Percentiles rank a stretch among this genome's conserved stretches.
phyloP scores from a whole-genome alignment of 1,139 yeast genomes.

The Hemisphaericaspora xylanilytica region DNA sequence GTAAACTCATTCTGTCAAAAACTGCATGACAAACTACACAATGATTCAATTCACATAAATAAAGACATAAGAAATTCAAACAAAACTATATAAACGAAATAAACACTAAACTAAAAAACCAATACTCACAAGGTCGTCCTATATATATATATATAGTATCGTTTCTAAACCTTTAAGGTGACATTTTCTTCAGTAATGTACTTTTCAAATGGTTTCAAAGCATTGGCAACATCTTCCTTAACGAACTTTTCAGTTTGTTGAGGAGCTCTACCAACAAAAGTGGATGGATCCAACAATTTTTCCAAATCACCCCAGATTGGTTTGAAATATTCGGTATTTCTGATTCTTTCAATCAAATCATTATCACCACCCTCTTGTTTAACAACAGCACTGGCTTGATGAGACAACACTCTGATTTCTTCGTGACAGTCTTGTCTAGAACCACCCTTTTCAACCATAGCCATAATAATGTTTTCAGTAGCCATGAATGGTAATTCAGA shows the following conservation, averaged over 20 bases:
- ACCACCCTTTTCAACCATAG: conserved; percentile 97
- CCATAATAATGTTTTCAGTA: conserved; percentile 98
- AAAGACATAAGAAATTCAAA: too few species aligned
- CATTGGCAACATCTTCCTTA: conserved; percentile 77
- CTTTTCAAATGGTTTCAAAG: conserved; percentile 67
- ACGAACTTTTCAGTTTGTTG: conserved; percentile 95
- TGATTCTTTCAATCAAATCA: conserved; percentile 88
- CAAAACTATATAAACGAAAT: neutral
- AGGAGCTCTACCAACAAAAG: conserved; percentile 98
- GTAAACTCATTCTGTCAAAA: too few species aligned
- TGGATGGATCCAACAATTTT: conserved; percentile 77
- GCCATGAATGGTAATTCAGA: conserved; percentile 99
- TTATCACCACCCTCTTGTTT: conserved; percentile 99
- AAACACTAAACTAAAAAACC: neutral
- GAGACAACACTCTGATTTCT: conserved; percentile 93
- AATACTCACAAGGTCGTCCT: neutral
- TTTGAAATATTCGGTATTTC: conserved; percentile 74
- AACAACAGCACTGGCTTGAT: conserved; percentile 95
- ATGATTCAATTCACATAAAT: too few species aligned
- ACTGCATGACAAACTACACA: too few species aligned
- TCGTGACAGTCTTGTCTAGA: conserved; percentile 99
- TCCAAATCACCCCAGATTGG: conserved; percentile 90
- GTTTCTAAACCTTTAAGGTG: conserved; percentile 34
- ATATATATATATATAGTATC: neutral
- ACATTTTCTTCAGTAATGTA: conserved; percentile 64